These are phyloP conservation scores for Paxillus ammoniavirescens DNA, from an alignment of 768 basidiomycete species.

Conservation along the genomic window DNA sequence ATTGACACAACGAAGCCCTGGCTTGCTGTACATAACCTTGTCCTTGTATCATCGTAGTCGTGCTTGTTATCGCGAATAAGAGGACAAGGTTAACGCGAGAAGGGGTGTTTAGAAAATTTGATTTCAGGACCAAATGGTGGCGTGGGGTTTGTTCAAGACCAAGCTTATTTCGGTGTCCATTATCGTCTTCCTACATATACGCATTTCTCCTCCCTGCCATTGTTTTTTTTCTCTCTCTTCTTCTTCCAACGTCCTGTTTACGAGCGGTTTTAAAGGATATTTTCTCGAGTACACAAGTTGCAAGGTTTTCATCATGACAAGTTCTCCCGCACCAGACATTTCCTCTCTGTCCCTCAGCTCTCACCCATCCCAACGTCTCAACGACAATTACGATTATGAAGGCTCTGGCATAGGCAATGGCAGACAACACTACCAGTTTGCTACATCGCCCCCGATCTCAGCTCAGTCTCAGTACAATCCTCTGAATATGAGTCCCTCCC, in stretches of 20 bases:
- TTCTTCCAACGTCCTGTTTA: constrained; percentile 30
- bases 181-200: constrained; percentile 17
- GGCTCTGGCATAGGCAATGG: constrained; percentile 45
- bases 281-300: constrained; percentile 11
- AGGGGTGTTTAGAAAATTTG: neutral
- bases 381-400: constrained; percentile 86
- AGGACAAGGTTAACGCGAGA: too few species aligned
- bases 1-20: neutral
- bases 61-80: too few species aligned
- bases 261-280: constrained; percentile 28
- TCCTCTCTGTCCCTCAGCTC: constrained; percentile 71
- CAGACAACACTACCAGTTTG: constrained; percentile 69
- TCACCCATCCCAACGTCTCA: constrained; percentile 67
- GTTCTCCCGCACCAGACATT: constrained; percentile 74
- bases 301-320: constrained; percentile 61
- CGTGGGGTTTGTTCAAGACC: constrained; percentile 26
- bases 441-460: constrained; percentile 58
- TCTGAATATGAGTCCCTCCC: constrained; percentile 62
- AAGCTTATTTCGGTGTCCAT: constrained; percentile 10
- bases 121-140: constrained; percentile 25
- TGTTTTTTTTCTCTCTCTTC: constrained; percentile 30
- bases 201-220: constrained; percentile 25
- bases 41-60: too few species aligned
- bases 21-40: neutral
- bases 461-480: constrained; percentile 48